Evolutionary conservation across 2,329 filamentous ascomycete genomes (phyloP), one percentile per base, ranked within the genome.

Genomic region (Cladophialophora yegresii): DNA sequence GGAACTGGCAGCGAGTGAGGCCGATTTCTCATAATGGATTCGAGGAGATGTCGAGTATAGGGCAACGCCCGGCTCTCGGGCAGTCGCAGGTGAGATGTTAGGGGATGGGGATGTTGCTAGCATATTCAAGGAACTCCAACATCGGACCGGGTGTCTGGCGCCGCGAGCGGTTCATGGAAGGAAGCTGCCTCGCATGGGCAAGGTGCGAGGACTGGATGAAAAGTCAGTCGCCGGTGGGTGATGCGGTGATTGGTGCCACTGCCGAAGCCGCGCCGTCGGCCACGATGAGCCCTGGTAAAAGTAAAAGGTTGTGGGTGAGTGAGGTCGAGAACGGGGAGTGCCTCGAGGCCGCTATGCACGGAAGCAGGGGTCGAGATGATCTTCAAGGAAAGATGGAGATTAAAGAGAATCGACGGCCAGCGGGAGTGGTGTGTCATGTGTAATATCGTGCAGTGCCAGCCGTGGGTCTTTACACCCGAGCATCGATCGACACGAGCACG

Each of bases 41-140:
- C 57, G 61, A 30, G 58, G 33, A 32, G 54, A 59, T 49, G 64
- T 54, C 23, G 54, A 57, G 49, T 57, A 59, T 23, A 58, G 33
- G 40, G 36, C 28, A 57, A 62, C 61, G 54, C 58, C 51, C 32
- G 65, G 51, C 43, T 66, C 63, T 36, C 62, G 58, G 54, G 49
- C 23, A 22, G 53, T 54, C 36, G 61, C 53, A 51, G 64, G 56
- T 45, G 49, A 49, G 40, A 69, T 50, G 53, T 61, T 65, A 63
- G 68, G 69, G 53, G 67, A 68, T 32, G 59, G 66, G 67, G 67
- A 70, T 63, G 71, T 69, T 65, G 71, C 68, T 64, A 70, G 70
- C 70, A 69, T 67, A 64, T 65, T 67, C 69, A 54, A 57, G 28
- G 64, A 60, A 61, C 43, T 58, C 65, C 65, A 63, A 64, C 59